Conservation (phyloP, 768 basidiomycete species). For the Mycena galopus region DNA sequence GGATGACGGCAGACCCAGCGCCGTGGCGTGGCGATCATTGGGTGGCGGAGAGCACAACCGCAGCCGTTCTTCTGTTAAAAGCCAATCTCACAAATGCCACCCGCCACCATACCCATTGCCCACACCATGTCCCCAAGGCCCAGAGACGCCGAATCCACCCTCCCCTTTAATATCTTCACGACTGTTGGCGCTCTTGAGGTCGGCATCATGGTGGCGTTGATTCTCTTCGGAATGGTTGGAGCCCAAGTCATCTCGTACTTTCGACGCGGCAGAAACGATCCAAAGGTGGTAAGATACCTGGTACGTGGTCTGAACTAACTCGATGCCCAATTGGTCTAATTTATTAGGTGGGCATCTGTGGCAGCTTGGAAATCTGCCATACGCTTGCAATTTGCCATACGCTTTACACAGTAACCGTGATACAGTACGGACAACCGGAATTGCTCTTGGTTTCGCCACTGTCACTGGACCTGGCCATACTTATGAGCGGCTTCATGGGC, state of each 20-base stretch:
- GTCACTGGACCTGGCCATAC: not conserved
- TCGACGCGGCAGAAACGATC: not conserved
- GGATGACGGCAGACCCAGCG: no score
- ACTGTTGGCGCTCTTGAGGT: not conserved
- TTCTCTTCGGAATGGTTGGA: not conserved
- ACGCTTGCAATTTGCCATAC: slow-evolving; percentile 8
- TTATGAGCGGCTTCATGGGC: not conserved
- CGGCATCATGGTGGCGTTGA: not conserved
- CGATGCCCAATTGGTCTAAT: not conserved
- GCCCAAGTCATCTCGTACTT: slow-evolving; percentile 2
- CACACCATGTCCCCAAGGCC: no score
- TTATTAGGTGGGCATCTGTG: not conserved
- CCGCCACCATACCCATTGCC: not conserved
- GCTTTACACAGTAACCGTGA: not conserved
- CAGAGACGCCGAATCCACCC: not conserved
- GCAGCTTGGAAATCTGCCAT: not conserved
- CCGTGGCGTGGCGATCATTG: no score
- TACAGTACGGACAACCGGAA: not conserved
- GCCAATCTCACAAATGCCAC: no score
- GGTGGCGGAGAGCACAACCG: no score
- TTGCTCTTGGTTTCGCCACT: not conserved
- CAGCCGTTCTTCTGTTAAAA: no score
- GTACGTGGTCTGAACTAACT: not conserved
- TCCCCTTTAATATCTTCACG: not conserved
- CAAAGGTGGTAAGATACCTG: not conserved